Evolutionary conservation across 805 yeast genomes (phyloP), one percentile per base, ranked within the genome.

Genomic region (Starmera dryadoides): DNA sequence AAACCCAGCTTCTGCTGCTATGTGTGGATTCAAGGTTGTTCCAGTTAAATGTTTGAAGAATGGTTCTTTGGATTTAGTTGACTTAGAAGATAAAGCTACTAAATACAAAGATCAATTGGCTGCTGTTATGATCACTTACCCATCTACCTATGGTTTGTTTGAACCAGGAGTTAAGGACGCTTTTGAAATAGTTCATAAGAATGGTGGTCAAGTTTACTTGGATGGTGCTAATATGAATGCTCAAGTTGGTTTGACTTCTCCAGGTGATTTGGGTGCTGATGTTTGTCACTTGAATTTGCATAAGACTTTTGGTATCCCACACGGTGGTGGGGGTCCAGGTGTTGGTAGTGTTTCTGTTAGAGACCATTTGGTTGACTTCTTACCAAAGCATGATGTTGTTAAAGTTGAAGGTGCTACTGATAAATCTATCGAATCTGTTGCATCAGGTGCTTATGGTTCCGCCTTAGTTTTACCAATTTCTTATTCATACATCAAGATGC

Each of bases 221-320:
- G 98, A 93, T 64, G 98, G 98, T 60, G 98, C 98, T 41, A 93
- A 93, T 66, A 93, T 93, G 98, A 93, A 93, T 60, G 98, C 98
- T 0, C 98, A 93, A 66, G 95, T 93, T 36, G 98, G 98, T 12
- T 71, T 93, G 43, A 91, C 98, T 0, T 85, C 95, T 6, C 98
- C 98, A 9, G 98, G 98, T 42, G 97, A 88, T 57, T 68, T 93
- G 50, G 98, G 97, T 38, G 98, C 98, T 11, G 98, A 93, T 65
- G 98, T 93, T 32, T 93, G 98, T 62, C 98, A 93, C 56, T 74
- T 93, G 68, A 93, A 93, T 62, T 71, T 93, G 58, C 98, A 93
- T 71, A 93, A 93, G 68, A 93, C 98, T 1, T 93, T 93, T 70
- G 88, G 97, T 34, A 87, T 93, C 56, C 94, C 96, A 40, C 98